Evolutionary conservation across 306 rosid species (phyloP), one percentile per base, ranked within the genome.

Genomic region (Senna tora): DNA sequence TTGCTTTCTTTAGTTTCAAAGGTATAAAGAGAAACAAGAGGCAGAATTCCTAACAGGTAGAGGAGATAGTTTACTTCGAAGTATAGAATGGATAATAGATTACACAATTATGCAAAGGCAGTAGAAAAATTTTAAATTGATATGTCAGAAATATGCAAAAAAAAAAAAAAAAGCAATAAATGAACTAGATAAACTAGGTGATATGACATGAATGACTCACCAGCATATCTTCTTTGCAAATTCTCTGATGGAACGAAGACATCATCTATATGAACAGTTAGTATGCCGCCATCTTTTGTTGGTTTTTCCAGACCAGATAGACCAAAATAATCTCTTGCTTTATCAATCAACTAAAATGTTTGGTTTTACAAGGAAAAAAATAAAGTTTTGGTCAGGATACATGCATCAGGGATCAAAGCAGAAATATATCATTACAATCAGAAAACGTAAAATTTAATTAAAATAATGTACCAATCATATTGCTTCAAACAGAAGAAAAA

Each of bases 281-380:
- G 90, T 60, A 84, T 20, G 45, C 98, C 97, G 52, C 98, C 96
- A 74, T 85, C 86, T 61, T 82, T 55, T 58, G 96, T 87, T 67
- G 10, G 72, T 81, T 89, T 89, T 89, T 94, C 98, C 76, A 91
- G 88, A 75, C 79, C 88, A 60, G 86, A 87, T 21, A 94, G 85
- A 55, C 97, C 96, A 80, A 94, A 67, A 68, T 80, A 83, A 13
- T 84, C 86, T 79, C 98, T 91, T 1, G 96, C 96, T 86, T 89
- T 83, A 75, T 89, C 88, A 63, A 94, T 91, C 84, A 94, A 87
- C 98, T 94, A 69, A 21, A 77, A 71, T 54, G 55, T 71, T 77
- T 19, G 46, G 52, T 68, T 69, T 65, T 74, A 39, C 53, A 66
- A 28, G 67, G 73, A 51, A 71, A 69, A 69, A 67, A 76, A 65